These are phyloP conservation scores for Fusarium poae DNA, from an alignment of 2,329 filamentous ascomycete species.

Conservation along the genomic window DNA sequence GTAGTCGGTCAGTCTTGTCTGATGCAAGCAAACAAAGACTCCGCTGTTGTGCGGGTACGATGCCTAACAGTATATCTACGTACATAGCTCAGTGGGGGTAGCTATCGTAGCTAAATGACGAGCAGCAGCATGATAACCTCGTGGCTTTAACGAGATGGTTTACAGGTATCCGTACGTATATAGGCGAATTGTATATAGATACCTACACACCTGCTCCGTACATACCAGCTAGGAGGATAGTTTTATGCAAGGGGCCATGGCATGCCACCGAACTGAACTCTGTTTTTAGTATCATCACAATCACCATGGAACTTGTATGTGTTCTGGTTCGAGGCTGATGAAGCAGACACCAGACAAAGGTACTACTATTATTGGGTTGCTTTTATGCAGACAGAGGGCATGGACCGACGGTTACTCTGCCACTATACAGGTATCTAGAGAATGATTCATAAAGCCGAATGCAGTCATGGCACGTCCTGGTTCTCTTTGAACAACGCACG, in stretches of 20 bases:
- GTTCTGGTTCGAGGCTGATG: conserved; percentile 14
- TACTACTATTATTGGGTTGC: conserved; percentile 21
- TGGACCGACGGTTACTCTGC: conserved; percentile 13
- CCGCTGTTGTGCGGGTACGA: conserved; percentile 11
- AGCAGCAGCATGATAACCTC: conserved; percentile 34
- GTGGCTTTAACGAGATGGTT: conserved; percentile 33
- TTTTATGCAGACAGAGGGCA: conserved; percentile 21
- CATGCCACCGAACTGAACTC: conserved; percentile 25
- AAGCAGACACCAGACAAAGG: neutral
- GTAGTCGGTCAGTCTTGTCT: conserved; percentile 12
- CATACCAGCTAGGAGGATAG: conserved; percentile 34
- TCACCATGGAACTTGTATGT: conserved; percentile 12
- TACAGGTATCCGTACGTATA: neutral
- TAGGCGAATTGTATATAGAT: conserved; percentile 10
- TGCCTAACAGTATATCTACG: conserved; percentile 16
- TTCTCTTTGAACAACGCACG: conserved; percentile 19
- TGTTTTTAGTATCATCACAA: conserved; percentile 20
- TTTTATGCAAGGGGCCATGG: conserved; percentile 38
- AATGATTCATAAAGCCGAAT: neutral
- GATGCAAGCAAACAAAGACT: conserved; percentile 10
- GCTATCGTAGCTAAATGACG: conserved; percentile 7
- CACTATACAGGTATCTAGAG: neutral
- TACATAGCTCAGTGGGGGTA: conserved; percentile 26
- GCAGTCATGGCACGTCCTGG: neutral
- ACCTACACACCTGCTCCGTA: neutral